phyloP scores from a whole-genome alignment of 345 rosid species.

The Lumnitzera littorea region DNA sequence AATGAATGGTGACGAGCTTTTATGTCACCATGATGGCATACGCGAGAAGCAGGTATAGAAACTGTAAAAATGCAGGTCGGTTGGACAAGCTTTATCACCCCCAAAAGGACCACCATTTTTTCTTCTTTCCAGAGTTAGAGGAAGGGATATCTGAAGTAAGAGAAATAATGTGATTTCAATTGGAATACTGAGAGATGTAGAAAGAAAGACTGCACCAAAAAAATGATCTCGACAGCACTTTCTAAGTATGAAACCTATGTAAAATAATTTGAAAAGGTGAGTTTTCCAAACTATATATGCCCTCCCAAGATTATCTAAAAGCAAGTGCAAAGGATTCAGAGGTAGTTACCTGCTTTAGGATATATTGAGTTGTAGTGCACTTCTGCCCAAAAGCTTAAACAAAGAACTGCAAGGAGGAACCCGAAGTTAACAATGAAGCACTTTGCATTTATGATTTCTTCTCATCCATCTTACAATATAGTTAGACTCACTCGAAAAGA shows the following conservation, averaged over 20 bases:
- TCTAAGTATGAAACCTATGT: neutral
- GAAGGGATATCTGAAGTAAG: slow-evolving; percentile 33
- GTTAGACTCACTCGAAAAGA: neutral
- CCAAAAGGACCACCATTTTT: slow-evolving; percentile 74
- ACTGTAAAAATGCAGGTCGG: too few species aligned
- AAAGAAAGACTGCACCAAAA: neutral
- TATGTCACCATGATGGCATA: too few species aligned
- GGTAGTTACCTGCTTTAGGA: slow-evolving; percentile 44
- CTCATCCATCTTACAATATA: neutral
- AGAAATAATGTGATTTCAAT: neutral
- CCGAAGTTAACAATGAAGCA: neutral
- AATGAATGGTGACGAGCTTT: too few species aligned
- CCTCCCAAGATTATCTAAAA: neutral
- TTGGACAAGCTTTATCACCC: slow-evolving; percentile 18
- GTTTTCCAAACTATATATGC: neutral
- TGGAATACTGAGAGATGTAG: neutral
- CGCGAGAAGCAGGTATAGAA: too few species aligned
- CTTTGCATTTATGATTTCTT: neutral
- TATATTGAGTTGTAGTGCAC: slow-evolving; percentile 96
- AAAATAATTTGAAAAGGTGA: neutral
- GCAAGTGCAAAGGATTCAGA: neutral
- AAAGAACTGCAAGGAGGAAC: slow-evolving; percentile 49
- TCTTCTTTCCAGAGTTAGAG: slow-evolving; percentile 45
- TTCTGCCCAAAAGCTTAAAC: slow-evolving; percentile 95
- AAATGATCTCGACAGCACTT: neutral